Conservation (phyloP, 495 filamentous ascomycete genomes). For the Collariella sp. region DNA sequence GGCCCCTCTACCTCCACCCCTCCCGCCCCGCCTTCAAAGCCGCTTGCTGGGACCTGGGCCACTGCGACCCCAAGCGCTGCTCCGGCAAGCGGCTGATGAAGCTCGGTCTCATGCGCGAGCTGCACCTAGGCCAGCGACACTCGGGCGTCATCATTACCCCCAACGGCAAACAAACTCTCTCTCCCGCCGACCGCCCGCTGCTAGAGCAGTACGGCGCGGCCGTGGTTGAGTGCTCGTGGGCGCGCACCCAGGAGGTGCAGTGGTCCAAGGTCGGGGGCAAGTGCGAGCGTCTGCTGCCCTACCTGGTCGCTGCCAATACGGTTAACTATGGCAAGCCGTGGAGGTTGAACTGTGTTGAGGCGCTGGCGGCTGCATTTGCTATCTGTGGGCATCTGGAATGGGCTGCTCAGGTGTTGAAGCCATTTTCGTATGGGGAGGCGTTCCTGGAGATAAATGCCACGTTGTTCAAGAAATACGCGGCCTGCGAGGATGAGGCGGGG, state of each 20-base stretch:
- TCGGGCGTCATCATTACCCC: constrained; percentile 87
- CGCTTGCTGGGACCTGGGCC: constrained; percentile 94
- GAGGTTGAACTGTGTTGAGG: constrained; percentile 91
- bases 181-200: constrained; percentile 68
- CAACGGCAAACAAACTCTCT: constrained; percentile 78
- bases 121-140: constrained; percentile 84
- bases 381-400: constrained; percentile 90
- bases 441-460: constrained; percentile 84
- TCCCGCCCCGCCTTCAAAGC: constrained; percentile 62
- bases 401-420: constrained; percentile 71
- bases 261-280: constrained; percentile 90
- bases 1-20: constrained; percentile 34
- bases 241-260: constrained; percentile 80
- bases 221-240: constrained; percentile 97
- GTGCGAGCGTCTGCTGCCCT: constrained; percentile 86
- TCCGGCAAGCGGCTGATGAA: constrained; percentile 91
- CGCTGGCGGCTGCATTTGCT: constrained; percentile 80
- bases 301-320: constrained; percentile 90
- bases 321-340: constrained; percentile 96
- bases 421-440: constrained; percentile 78
- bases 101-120: constrained; percentile 85
- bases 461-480: constrained; percentile 75
- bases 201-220: constrained; percentile 86
- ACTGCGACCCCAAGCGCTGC: constrained; percentile 95
- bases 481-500: constrained; percentile 73